Conservation (phyloP, 23 red algal genomes). For the Cyanidium caldarium region DNA sequence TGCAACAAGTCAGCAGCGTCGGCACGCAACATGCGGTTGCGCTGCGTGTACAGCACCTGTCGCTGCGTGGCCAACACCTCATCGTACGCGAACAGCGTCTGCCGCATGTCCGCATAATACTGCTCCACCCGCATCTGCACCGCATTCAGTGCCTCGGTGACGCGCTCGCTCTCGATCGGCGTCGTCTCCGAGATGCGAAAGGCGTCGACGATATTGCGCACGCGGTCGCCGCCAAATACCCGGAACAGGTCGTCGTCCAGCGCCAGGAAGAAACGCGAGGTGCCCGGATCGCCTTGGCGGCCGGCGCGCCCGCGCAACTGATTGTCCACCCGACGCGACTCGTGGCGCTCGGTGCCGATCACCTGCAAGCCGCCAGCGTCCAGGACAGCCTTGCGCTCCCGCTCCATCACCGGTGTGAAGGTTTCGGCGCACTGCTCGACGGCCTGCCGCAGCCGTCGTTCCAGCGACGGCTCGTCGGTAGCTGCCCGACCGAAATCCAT, state of each 20-base stretch:
- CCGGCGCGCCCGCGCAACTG: conserved; percentile 90
- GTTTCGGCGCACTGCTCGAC: too few relatives aligned
- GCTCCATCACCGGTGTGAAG: conserved; percentile 15
- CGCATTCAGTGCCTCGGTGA: conserved; percentile 45
- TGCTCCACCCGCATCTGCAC: conserved; percentile 60
- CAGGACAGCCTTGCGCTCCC: conserved; percentile 51
- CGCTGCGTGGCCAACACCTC: conserved; percentile 59
- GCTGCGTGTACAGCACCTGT: conserved; percentile 37
- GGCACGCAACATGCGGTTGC: conserved; percentile 19
- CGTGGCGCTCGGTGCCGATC: conserved; percentile 85
- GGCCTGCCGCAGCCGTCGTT: conserved; percentile 29
- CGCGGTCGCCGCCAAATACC: conserved; percentile 80
- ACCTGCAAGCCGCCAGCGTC: conserved; percentile 80
- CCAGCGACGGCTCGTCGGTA: not conserved
- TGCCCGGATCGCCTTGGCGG: conserved; percentile 87
- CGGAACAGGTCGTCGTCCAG: conserved; percentile 80
- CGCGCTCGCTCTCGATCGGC: conserved; percentile 75
- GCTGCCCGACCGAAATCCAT: conserved; percentile 20
- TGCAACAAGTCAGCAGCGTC: not conserved
- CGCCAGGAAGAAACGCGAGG: conserved; percentile 77
- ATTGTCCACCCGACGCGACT: conserved; percentile 85
- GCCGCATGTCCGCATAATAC: conserved; percentile 80
- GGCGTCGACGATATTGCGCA: conserved; percentile 52
- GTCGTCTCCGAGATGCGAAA: conserved; percentile 78
- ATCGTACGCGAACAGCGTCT: conserved; percentile 66